These are phyloP conservation scores for Mayamaea pseudoterrestris DNA, from an alignment of 108 stramenopile genomes.

Conservation along the genomic window DNA sequence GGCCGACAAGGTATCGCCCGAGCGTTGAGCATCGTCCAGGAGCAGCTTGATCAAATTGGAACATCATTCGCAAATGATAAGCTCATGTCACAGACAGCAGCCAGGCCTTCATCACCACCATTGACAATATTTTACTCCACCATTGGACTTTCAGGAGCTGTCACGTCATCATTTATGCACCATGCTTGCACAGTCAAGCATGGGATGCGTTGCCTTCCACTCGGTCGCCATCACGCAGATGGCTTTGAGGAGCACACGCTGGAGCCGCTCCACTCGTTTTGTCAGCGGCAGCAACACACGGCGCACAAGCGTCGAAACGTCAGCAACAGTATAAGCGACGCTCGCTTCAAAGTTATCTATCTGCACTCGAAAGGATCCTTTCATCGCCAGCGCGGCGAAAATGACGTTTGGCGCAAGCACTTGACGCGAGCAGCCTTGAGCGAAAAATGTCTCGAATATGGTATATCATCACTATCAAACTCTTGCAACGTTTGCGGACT, in stretches of 20 bases:
- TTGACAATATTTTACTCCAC: conserved; percentile 1
- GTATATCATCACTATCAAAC: not conserved
- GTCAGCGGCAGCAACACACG: not conserved
- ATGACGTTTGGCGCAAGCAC: not conserved
- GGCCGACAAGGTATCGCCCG: not conserved
- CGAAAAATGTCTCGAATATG: not conserved
- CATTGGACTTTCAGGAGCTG: too few species aligned
- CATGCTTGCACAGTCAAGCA: too few species aligned
- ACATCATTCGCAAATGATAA: not conserved
- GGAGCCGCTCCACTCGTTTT: not conserved
- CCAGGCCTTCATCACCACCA: too few species aligned
- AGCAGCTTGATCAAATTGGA: conserved; percentile 1
- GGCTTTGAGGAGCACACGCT: not conserved
- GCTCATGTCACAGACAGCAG: too few species aligned
- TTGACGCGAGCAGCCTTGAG: not conserved
- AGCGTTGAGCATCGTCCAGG: not conserved
- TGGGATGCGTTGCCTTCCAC: too few species aligned
- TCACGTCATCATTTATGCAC: too few species aligned
- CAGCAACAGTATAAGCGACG: too few species aligned
- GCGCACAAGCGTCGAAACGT: too few species aligned
- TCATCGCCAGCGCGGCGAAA: not conserved
- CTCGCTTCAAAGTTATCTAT: too few species aligned
- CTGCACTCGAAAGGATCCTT: not conserved
- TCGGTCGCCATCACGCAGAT: too few species aligned
- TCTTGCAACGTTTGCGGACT: conserved; percentile 30